Percentiles rank a stretch among this genome's conserved stretches.
phyloP scores from a whole-genome alignment of 2,329 filamentous ascomycete species.

The Xylogone sp. region DNA sequence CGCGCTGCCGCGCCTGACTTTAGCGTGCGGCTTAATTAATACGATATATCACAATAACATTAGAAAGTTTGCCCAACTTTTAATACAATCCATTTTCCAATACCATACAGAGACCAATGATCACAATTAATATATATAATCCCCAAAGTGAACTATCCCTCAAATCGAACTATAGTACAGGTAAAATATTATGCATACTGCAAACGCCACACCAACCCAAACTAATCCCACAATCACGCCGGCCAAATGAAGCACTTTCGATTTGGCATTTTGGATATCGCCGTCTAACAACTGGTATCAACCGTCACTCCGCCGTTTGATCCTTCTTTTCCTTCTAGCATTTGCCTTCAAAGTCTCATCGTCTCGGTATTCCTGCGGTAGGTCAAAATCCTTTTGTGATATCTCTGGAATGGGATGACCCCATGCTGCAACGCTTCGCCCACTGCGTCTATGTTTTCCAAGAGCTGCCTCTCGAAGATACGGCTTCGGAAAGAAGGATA shows the following conservation, averaged over 20 bases:
- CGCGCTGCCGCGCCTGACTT: no score
- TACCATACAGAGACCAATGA: no score
- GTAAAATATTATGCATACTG: not conserved
- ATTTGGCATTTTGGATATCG: conserved; percentile 18
- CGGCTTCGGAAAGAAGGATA: conserved; percentile 72
- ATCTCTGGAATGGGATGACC: conserved; percentile 76
- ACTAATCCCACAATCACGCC: conserved; percentile 13
- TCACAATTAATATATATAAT: no score
- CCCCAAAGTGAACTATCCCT: conserved; percentile 1
- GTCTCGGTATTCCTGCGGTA: conserved; percentile 53
- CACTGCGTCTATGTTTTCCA: conserved; percentile 65
- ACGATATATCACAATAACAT: no score
- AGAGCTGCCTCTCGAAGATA: conserved; percentile 78
- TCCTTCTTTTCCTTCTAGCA: conserved; percentile 56
- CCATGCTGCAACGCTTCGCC: conserved; percentile 73
- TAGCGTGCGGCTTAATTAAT: no score
- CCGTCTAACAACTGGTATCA: conserved; percentile 2
- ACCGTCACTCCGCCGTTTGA: conserved; percentile 13
- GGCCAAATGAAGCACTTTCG: conserved; percentile 33
- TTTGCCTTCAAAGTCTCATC: conserved; percentile 52
- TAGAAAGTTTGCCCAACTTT: no score
- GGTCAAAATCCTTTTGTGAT: conserved; percentile 65
- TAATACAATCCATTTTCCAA: no score
- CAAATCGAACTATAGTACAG: conserved; percentile 9
- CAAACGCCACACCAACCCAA: conserved; percentile 5